phyloP scores from a whole-genome alignment of 176 grass and related monocot genomes.

The Carex littledalei region DNA sequence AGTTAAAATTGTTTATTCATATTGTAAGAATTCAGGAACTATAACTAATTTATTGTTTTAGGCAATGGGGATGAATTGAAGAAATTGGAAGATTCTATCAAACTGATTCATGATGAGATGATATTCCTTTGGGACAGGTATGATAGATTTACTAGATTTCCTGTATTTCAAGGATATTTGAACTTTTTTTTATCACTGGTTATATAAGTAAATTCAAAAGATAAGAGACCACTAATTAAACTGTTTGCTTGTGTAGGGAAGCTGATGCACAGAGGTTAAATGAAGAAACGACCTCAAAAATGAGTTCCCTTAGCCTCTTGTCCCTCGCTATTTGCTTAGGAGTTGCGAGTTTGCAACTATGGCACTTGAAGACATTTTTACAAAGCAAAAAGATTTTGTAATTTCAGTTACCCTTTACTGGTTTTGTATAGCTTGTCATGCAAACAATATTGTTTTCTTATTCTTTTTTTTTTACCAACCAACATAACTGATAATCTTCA shows the following conservation, averaged over 20 bases:
- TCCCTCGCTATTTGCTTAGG: conserved; percentile 42
- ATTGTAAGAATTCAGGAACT: no score
- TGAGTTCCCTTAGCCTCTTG: conserved; percentile 37
- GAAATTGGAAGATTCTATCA: conserved; percentile 38
- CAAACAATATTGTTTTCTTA: not conserved
- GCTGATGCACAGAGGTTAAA: conserved; percentile 35
- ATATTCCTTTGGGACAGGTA: conserved; percentile 40
- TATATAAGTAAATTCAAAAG: not conserved
- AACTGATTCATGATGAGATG: conserved; percentile 54
- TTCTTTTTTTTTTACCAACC: not conserved
- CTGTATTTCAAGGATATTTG: not conserved
- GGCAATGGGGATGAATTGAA: conserved; percentile 41
- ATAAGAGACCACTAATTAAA: not conserved
- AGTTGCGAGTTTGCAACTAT: conserved; percentile 40
- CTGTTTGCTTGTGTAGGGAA: conserved; percentile 30
- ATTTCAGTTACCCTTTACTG: not conserved
- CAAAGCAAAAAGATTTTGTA: conserved; percentile 37
- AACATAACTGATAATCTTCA: not conserved
- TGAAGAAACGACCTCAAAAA: conserved; percentile 33
- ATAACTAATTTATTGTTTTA: not conserved
- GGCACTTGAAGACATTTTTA: conserved; percentile 51
- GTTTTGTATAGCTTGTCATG: not conserved
- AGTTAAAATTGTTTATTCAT: not conserved
- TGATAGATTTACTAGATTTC: not conserved
- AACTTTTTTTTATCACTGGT: not conserved